Base-by-base conservation (phyloP, 2,329 filamentous ascomycete genomes). In the Xylaria polymorpha region DNA sequence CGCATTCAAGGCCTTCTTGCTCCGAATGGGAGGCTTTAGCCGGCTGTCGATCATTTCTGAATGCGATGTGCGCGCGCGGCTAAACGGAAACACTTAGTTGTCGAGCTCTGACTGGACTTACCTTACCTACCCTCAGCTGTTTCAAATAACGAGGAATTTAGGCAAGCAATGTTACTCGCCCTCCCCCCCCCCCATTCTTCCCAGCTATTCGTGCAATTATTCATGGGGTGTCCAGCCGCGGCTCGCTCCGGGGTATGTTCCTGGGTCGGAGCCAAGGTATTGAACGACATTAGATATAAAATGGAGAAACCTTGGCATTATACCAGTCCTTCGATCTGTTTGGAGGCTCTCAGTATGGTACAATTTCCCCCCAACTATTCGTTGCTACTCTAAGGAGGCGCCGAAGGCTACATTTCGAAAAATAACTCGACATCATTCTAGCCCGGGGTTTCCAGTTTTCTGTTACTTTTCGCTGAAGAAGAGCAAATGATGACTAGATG, bases 131-230 rank as follows among this genome's bases (percentile, higher is more conserved):
- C 37, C 55, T 72, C 68, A 72, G 35, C 55, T 71, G 75, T 77
- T 76, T 76, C 74, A 74, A 67, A 72, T 75, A 76, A 75, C 70
- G 72, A 72, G 69, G 66, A 71, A 63, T 77, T 75, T 75, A 77
- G 64, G 56, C 68, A 67, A 64, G 61, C 58, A 65, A 61, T 29
- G 64, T 15, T 44, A 60, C 44, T 67, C 55, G 56, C 55, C 43
- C 43, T 35, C 37, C 37, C 10, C 20, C 41, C 41, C 43, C 41
- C 37, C 37, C 20, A 39, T 39, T 55, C 55, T 67, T 55, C 39
- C 32, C 50, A 70, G 25, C 57, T 41, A 64, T 69, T 69, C 43
- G 66, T 53, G 48, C 59, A 60, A 63, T 56, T 63, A 51, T n/a
- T 37, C 53, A 25, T 46, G 48, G 51, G 53, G 37, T 55, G n/a